A percentile compares a stretch with the other conserved stretches of the same genome.
phyloP scores from a whole-genome alignment of 768 basidiomycete species.

The Serendipita sp. region DNA sequence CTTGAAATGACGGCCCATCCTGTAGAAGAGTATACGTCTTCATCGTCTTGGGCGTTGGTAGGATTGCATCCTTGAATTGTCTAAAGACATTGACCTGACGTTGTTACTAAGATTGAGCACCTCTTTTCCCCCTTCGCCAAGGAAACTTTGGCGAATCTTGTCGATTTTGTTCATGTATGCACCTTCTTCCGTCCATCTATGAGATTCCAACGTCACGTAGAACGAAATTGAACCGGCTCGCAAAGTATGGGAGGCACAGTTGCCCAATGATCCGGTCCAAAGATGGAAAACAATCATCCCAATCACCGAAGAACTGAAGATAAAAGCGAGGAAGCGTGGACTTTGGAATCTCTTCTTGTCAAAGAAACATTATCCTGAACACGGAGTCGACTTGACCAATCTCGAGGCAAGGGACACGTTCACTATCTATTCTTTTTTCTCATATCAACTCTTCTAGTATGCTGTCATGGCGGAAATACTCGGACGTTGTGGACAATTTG shows the following conservation, averaged over 20 bases:
- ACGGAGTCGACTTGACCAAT: constrained; percentile 81
- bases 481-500: constrained; percentile 66
- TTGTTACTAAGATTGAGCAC: constrained; percentile 51
- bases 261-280: constrained; percentile 53
- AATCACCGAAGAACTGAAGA: constrained; percentile 70
- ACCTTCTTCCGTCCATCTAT: not conserved
- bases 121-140: constrained; percentile 86
- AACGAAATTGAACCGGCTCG: constrained; percentile 76
- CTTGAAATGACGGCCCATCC: constrained; percentile 46
- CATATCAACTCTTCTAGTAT: constrained; percentile 37
- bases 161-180: constrained; percentile 67
- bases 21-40: constrained; percentile 58
- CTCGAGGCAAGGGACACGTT: constrained; percentile 48
- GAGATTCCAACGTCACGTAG: constrained; percentile 24
- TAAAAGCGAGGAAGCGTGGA: constrained; percentile 70
- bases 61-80: constrained; percentile 13
- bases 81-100: constrained; percentile 6
- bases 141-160: constrained; percentile 66
- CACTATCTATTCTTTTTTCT: not conserved
- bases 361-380: constrained; percentile 80
- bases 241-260: constrained; percentile 60
- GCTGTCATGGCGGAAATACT: constrained; percentile 95
- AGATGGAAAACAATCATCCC: constrained; percentile 80
- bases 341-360: constrained; percentile 97
- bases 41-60: constrained; percentile 80